Evolutionary conservation across 2,329 filamentous ascomycete species (phyloP).

Genomic region (Chlorencoelia australis): DNA sequence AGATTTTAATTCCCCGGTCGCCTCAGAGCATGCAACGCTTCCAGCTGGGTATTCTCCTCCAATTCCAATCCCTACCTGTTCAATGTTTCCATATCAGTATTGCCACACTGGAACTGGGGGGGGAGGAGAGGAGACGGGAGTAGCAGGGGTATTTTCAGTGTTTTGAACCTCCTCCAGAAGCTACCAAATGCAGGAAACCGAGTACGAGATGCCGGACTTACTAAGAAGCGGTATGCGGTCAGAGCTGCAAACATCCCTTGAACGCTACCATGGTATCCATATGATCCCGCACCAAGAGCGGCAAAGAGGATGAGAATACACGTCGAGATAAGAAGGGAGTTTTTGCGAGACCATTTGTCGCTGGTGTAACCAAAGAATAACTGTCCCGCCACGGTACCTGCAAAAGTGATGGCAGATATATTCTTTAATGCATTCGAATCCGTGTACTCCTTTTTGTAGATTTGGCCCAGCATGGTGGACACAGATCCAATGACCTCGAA

Average conservation of each 20-base stretch:
- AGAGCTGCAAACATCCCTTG: conserved; percentile 68
- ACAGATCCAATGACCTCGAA: conserved; percentile 71
- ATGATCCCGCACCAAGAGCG: conserved; percentile 66
- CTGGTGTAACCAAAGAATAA: conserved; percentile 70
- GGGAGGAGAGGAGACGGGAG: too few species aligned
- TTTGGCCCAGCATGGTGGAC: conserved; percentile 58
- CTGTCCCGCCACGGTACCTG: conserved; percentile 75
- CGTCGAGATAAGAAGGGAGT: conserved; percentile 72
- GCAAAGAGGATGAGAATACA: conserved; percentile 79
- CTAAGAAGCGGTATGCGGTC: conserved; percentile 77
- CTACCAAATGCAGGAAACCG: conserved; percentile 68
- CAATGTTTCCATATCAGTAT: too few species aligned
- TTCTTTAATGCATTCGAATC: conserved; percentile 60
- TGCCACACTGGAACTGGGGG: too few species aligned
- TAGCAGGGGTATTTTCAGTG: too few species aligned
- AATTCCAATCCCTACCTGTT: conserved; percentile 52
- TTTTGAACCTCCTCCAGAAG: too few species aligned
- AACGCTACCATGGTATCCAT: conserved; percentile 58
- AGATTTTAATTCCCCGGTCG: conserved; percentile 67
- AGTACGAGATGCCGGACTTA: too few species aligned
- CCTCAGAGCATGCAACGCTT: conserved; percentile 74
- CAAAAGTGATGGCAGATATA: conserved; percentile 75
- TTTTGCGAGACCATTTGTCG: conserved; percentile 77
- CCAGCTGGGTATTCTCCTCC: conserved; percentile 76
- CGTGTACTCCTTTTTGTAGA: conserved; percentile 65